phyloP scores from a whole-genome alignment of 768 basidiomycete species.

The Lyophyllum semitale region DNA sequence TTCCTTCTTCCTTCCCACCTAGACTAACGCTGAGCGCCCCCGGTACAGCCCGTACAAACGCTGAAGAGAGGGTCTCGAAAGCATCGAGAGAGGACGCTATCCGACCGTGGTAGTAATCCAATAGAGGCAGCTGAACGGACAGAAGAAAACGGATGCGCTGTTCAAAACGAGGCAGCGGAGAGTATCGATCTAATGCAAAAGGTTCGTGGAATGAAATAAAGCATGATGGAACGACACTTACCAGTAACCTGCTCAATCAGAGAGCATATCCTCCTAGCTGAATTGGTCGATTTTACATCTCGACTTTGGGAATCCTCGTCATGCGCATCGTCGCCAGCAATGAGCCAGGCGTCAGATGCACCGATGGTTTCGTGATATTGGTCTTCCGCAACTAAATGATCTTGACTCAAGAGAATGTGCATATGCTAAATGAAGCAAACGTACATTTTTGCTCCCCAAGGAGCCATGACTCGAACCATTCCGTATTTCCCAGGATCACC shows the following conservation, averaged over 20 bases:
- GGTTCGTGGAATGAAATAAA: not conserved
- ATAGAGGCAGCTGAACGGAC: constrained; percentile 80
- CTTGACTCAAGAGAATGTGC: not conserved
- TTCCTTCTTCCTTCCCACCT: constrained; percentile 42
- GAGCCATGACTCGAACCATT: constrained; percentile 93
- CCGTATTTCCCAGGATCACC: constrained; percentile 76
- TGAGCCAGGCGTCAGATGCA: constrained; percentile 82
- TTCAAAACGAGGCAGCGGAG: constrained; percentile 73
- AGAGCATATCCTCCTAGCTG: constrained; percentile 80
- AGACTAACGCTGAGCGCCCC: constrained; percentile 77
- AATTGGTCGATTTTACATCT: constrained; percentile 73
- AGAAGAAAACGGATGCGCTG: constrained; percentile 86
- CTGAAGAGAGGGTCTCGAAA: constrained; percentile 88
- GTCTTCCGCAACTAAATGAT: constrained; percentile 71
- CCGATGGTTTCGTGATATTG: constrained; percentile 87
- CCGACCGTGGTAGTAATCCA: constrained; percentile 75
- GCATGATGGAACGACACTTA: constrained; percentile 28
- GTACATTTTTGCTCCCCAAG: constrained; percentile 86
- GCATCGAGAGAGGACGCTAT: constrained; percentile 88
- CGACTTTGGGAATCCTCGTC: constrained; percentile 40
- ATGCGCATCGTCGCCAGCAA: constrained; percentile 65
- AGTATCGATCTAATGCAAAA: constrained; percentile 79
- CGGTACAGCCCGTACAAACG: constrained; percentile 88
- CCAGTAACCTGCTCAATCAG: constrained; percentile 93
- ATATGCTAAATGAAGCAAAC: constrained; percentile 29